These are phyloP conservation scores for Alternaria triticimaculans DNA, from an alignment of 2,329 filamentous ascomycete species.

Conservation along the genomic window DNA sequence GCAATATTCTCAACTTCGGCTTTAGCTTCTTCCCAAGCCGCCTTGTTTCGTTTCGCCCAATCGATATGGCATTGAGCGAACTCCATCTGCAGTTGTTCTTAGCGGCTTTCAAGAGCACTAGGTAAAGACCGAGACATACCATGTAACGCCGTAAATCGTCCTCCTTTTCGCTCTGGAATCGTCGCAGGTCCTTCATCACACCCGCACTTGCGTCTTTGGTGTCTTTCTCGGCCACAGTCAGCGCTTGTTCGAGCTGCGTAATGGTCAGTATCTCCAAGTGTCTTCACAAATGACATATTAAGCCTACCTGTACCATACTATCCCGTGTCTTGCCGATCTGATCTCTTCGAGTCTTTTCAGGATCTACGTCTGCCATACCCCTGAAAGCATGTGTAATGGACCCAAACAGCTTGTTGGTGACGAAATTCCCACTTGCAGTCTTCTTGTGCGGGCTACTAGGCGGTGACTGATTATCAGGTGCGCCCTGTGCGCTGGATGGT, in stretches of 20 bases:
- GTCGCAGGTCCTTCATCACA: slow-evolving; percentile 85
- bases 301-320: slow-evolving; percentile 63
- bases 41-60: slow-evolving; percentile 90
- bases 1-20: slow-evolving; percentile 89
- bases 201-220: slow-evolving; percentile 91
- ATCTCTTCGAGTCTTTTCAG: slow-evolving; percentile 88
- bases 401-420: slow-evolving; percentile 92
- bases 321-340: slow-evolving; percentile 96
- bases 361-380: slow-evolving; percentile 94
- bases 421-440: slow-evolving; percentile 79
- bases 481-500: slow-evolving; percentile 72
- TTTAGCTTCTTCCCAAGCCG: slow-evolving; percentile 90
- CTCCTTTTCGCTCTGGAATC: slow-evolving; percentile 96
- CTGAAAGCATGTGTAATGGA: slow-evolving; percentile 94
- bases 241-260: slow-evolving; percentile 79
- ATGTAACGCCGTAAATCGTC: slow-evolving; percentile 93
- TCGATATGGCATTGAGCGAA: slow-evolving; percentile 93
- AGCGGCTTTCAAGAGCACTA: neutral
- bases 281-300: neutral
- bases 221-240: slow-evolving; percentile 86
- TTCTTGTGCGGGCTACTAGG: slow-evolving; percentile 69
- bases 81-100: slow-evolving; percentile 67
- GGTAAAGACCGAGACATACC: slow-evolving; percentile 64
- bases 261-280: neutral
- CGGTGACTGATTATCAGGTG: slow-evolving; percentile 54